Evolutionary conservation across 1,284 basidiomycete species (phyloP).

Genomic region (Trichosporon sp.): DNA sequence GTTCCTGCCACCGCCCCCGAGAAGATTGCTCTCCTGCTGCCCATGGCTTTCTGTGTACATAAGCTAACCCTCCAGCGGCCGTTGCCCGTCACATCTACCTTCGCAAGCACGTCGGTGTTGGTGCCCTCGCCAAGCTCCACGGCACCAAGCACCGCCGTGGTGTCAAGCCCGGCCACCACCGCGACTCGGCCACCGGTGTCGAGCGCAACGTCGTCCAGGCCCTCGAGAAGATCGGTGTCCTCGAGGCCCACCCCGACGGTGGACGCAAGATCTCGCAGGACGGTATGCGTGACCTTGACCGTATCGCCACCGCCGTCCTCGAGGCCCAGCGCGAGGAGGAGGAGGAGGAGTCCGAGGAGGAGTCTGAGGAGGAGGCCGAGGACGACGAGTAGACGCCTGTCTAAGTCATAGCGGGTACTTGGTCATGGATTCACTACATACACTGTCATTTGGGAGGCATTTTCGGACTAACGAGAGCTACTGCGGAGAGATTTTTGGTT

Average conservation of each 20-base stretch:
- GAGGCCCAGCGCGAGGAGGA: constrained; percentile 83
- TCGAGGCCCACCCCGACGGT: constrained; percentile 91
- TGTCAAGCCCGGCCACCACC: constrained; percentile 93
- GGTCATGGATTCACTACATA: constrained; percentile 35
- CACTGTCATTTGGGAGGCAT: constrained; percentile 23
- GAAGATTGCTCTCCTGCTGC: background rate
- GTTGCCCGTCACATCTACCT: constrained; percentile 99
- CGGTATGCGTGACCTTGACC: constrained; percentile 93
- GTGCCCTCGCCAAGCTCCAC: constrained; percentile 94
- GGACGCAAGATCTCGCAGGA: constrained; percentile 96
- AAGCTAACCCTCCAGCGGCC: constrained; percentile 66
- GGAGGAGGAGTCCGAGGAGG: constrained; percentile 84
- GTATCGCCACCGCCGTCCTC: constrained; percentile 90
- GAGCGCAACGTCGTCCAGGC: constrained; percentile 93
- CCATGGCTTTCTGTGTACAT: background rate
- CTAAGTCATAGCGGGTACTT: constrained; percentile 31
- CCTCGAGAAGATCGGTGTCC: constrained; percentile 97
- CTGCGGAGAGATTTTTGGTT: background rate
- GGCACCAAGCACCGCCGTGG: constrained; percentile 94
- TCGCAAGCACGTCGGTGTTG: constrained; percentile 94
- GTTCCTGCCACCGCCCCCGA: background rate
- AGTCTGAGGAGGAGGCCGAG: constrained; percentile 72
- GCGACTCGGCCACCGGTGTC: constrained; percentile 79
- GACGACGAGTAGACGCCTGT: constrained; percentile 58
- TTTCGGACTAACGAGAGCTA: background rate